A percentile compares a stretch with the other conserved stretches of the same genome.
Conservation (phyloP, 257 asterid species). For the Forsythia viridissima region DNA sequence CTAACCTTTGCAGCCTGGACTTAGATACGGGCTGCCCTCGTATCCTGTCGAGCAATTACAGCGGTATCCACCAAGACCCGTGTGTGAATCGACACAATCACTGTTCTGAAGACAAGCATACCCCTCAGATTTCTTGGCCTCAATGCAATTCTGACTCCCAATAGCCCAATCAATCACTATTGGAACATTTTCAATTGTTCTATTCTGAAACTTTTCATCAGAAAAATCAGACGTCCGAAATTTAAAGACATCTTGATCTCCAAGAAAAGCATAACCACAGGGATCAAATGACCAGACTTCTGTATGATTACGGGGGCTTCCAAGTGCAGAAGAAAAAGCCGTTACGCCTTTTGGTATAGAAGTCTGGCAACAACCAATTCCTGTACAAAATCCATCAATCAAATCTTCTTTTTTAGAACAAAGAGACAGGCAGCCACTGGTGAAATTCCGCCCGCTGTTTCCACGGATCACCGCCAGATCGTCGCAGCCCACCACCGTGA, state of each 20-base stretch:
- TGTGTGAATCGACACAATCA: conserved; percentile 21
- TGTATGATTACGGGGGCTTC: neutral
- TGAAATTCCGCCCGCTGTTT: conserved; percentile 11
- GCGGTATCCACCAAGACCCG: conserved; percentile 28
- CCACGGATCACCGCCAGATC: conserved; percentile 17
- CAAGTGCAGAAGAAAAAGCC: neutral
- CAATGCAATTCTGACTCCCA: conserved; percentile 22
- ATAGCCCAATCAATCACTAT: conserved; percentile 32
- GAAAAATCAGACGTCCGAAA: conserved; percentile 28
- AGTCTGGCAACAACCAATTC: conserved; percentile 46
- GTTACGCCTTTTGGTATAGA: conserved; percentile 40
- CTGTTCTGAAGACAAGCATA: conserved; percentile 19
- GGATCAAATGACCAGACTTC: conserved; percentile 21
- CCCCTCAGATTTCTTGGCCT: neutral
- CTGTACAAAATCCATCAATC: conserved; percentile 47
- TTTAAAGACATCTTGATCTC: conserved; percentile 24
- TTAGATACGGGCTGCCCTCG: conserved; percentile 31
- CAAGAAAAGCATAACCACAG: conserved; percentile 47
- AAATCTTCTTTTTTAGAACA: conserved; percentile 32
- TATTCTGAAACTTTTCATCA: conserved; percentile 18
- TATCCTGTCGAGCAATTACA: conserved; percentile 25
- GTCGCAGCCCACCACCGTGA: conserved; percentile 53
- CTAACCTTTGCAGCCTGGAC: conserved; percentile 33
- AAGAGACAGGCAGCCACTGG: conserved; percentile 35
- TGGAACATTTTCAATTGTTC: conserved; percentile 23